These are phyloP conservation scores for Nepenthes mirabilis DNA, from an alignment of 148 eudicot genomes.

Conservation along the genomic window DNA sequence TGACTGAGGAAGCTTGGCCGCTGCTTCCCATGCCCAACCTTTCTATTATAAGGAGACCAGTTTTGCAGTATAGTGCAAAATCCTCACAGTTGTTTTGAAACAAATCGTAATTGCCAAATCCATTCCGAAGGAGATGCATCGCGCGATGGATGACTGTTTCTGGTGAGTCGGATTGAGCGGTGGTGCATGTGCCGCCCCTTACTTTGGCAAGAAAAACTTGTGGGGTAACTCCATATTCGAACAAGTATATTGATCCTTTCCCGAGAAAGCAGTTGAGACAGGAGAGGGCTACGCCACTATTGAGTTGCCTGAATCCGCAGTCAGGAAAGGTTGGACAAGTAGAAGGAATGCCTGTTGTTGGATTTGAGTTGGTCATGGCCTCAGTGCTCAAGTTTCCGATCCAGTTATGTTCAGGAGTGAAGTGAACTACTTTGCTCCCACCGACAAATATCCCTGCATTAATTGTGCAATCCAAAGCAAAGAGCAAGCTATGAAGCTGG, in stretches of 20 bases:
- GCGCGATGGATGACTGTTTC: slow-evolving; percentile 63
- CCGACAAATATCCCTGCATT: slow-evolving; percentile 84
- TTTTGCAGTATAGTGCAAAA: slow-evolving; percentile 86
- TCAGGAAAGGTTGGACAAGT: slow-evolving; percentile 76
- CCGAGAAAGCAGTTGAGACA: slow-evolving; percentile 85
- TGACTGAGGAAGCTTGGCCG: slow-evolving; percentile 83
- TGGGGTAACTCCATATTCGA: slow-evolving; percentile 74
- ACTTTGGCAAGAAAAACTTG: slow-evolving; percentile 69
- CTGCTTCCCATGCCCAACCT: slow-evolving; percentile 67
- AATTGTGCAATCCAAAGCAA: not conserved
- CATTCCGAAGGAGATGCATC: slow-evolving; percentile 83
- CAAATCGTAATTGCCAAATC: slow-evolving; percentile 80
- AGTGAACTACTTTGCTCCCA: slow-evolving; percentile 89
- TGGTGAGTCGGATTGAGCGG: slow-evolving; percentile 58
- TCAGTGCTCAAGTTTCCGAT: slow-evolving; percentile 19
- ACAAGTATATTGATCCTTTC: slow-evolving; percentile 59
- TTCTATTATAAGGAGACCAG: slow-evolving; percentile 65
- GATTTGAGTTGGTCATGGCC: slow-evolving; percentile 21
- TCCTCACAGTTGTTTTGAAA: slow-evolving; percentile 94
- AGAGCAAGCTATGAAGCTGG: no score
- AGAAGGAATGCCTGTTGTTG: slow-evolving; percentile 9
- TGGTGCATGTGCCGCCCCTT: slow-evolving; percentile 91
- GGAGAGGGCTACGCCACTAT: slow-evolving; percentile 69
- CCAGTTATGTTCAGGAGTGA: slow-evolving; percentile 35
- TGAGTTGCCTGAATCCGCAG: slow-evolving; percentile 81